phyloP scores from a whole-genome alignment of 2,329 filamentous ascomycete genomes.

The Hypoxylon sp. region DNA sequence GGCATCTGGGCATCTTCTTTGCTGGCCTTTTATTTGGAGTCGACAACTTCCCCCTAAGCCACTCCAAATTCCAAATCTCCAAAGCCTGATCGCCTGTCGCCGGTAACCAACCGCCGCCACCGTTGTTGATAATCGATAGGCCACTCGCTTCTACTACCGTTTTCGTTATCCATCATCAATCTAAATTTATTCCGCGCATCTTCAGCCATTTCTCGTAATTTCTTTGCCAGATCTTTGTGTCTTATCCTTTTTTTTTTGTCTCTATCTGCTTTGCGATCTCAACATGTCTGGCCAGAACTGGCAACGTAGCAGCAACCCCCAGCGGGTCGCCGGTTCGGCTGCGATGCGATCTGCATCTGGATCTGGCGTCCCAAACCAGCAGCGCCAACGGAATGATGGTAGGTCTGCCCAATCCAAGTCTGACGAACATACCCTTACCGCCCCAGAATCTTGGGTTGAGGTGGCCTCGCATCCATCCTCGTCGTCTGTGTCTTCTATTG shows the following conservation, averaged over 20 bases:
- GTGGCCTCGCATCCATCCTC: conserved; percentile 92
- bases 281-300: conserved; percentile 38
- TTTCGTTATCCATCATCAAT: neutral
- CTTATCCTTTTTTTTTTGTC: conserved; percentile 9
- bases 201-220: conserved; percentile 5
- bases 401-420: conserved; percentile 25
- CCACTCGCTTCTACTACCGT: conserved; percentile 6
- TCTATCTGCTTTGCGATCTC: conserved; percentile 9
- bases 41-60: conserved; percentile 12
- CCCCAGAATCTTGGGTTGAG: conserved; percentile 93
- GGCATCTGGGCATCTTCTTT: conserved; percentile 23
- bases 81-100: conserved; percentile 22
- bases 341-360: conserved; percentile 34
- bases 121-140: conserved; percentile 24
- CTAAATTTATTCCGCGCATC: conserved; percentile 1
- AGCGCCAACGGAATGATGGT: conserved; percentile 44
- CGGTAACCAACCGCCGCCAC: conserved; percentile 18
- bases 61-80: conserved; percentile 9
- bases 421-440: conserved; percentile 38
- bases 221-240: neutral
- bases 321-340: conserved; percentile 32
- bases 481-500: conserved; percentile 85
- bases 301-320: conserved; percentile 37
- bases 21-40: conserved; percentile 25
- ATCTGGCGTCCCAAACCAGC: conserved; percentile 31